These are phyloP conservation scores for Spathaspora sp. DNA, from an alignment of 805 yeast species.

Conservation along the genomic window DNA sequence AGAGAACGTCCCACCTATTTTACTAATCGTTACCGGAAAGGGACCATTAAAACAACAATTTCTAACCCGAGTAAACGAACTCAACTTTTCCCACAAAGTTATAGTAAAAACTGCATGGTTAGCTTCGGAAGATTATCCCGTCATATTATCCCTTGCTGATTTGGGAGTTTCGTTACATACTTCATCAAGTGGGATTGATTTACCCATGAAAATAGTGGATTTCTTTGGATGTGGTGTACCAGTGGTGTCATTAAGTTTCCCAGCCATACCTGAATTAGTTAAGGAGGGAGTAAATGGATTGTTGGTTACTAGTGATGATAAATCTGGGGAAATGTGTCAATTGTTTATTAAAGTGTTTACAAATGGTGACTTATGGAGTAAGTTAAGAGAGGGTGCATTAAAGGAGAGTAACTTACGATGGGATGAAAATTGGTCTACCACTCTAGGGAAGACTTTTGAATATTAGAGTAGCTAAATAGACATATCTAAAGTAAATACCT, in stretches of 20 bases:
- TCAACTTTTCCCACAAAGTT: conserved; percentile 42
- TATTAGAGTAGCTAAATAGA: conserved; percentile 5
- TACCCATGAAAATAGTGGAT: conserved; percentile 97
- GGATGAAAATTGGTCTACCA: conserved; percentile 67
- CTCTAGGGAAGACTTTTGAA: conserved; percentile 33
- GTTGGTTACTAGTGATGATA: conserved; percentile 28
- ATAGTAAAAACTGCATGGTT: conserved; percentile 72
- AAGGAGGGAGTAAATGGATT: conserved; percentile 64
- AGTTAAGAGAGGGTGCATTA: conserved; percentile 65
- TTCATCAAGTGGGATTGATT: conserved; percentile 88
- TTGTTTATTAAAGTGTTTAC: conserved; percentile 24
- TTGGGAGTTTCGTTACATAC: conserved; percentile 86
- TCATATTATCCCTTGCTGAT: conserved; percentile 71
- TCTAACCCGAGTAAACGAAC: conserved; percentile 40
- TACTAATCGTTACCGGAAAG: conserved; percentile 90
- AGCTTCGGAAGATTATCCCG: conserved; percentile 72
- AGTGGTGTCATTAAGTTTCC: conserved; percentile 72
- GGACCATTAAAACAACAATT: conserved; percentile 75
- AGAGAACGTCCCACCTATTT: conserved; percentile 49
- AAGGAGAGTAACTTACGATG: conserved; percentile 67
- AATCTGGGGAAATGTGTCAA: conserved; percentile 21
- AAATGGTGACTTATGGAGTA: conserved; percentile 27
- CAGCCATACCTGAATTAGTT: conserved; percentile 77
- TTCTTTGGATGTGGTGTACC: conserved; percentile 96
- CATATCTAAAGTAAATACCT: no score